Evolutionary conservation across 371 early-diverging fungal species (phyloP), one percentile per base, ranked within the genome.

Genomic region (Saksenaea vasiformis): DNA sequence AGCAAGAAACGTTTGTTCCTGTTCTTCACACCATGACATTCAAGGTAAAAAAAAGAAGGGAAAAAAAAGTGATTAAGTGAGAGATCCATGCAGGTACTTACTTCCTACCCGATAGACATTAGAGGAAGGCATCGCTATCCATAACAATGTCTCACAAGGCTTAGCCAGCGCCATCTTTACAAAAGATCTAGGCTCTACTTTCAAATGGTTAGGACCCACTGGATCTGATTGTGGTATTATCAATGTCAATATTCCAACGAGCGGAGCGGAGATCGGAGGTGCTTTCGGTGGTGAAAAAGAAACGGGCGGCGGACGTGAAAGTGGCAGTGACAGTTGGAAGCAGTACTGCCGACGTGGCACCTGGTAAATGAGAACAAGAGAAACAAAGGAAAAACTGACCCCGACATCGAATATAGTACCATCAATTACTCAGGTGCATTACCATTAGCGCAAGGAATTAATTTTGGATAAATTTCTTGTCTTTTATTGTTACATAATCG

Each of bases 201-300:
- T 97, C 87, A 90, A 90, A 72, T 98, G 98, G 98, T 94, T 91
- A 55, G 96, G 91, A 14, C 92, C 97, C 15, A 70, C 87, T 24
- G 98, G 98, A 19, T 95, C 96, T 9, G 98, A 98, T 78, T 97
- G 96, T 69, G 98, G 98, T 60, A 96, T 98, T 39, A 95, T 97
- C 74, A 98, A 98, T 73, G 93, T 95, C 56, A 98, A 98, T 85
- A 91, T 97, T 62, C 98, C 98, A 35, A 97, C 98, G 39, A 96
- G 94, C 74, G 98, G 98, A 37, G 98, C 98, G 13, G 98, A 98
- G 79, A 96, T 98, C 73, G 98, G 98, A 38, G 97, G 98, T 58
- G 98, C 98, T 5, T 97, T 98, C 78, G 98, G 98, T 53, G 98
- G 97, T 57, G 95, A 98, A 77, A 95, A 98, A 85, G 98, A 96